Conservation (phyloP, 495 filamentous ascomycete genomes). For the Margaritispora aquatica region DNA sequence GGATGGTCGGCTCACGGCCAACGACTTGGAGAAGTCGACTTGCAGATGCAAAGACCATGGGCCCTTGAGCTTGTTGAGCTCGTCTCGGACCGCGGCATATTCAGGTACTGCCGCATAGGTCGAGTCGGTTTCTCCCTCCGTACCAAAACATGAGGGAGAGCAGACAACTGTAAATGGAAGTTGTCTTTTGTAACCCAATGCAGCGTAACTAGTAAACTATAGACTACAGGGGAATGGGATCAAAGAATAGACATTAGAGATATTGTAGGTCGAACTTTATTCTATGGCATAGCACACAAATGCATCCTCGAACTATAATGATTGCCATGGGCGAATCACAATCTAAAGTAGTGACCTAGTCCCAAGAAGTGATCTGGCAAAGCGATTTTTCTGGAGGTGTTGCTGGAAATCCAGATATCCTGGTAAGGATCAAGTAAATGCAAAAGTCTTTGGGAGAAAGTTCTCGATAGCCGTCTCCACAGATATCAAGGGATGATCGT, state of each 20-base stretch:
- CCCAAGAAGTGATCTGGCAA: too few relatives aligned
- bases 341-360: too few relatives aligned
- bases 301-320: too few relatives aligned
- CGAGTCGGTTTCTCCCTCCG: neutral
- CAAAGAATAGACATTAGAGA: too few relatives aligned
- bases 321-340: too few relatives aligned
- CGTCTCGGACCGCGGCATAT: neutral
- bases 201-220: too few relatives aligned
- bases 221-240: too few relatives aligned
- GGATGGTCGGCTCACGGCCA: neutral
- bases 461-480: neutral
- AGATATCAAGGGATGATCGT: neutral
- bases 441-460: neutral
- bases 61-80: neutral
- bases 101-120: neutral
- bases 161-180: neutral
- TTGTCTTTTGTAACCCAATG: too few relatives aligned
- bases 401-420: too few relatives aligned
- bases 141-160: neutral
- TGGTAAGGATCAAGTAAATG: conserved; percentile 1
- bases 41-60: neutral
- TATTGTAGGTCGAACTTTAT: too few relatives aligned
- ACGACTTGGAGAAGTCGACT: neutral
- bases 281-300: too few relatives aligned
- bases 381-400: too few relatives aligned